These are phyloP conservation scores for Narthecium ossifragum DNA, from an alignment of 106 monocot species.

Conservation along the genomic window DNA sequence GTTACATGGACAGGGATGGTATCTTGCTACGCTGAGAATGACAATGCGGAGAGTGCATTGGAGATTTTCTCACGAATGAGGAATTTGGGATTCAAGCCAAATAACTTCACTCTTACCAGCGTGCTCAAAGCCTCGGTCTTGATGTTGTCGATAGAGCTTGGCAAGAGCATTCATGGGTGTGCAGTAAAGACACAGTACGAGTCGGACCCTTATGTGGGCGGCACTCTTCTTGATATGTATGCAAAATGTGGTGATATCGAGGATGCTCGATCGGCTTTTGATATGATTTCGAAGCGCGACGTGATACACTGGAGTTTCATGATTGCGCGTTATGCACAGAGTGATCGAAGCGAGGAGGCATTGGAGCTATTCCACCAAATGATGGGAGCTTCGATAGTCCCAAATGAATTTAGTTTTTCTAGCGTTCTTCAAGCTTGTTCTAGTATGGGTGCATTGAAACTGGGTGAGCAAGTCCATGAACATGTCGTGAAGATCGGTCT, in stretches of 20 bases:
- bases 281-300: conserved; percentile 39
- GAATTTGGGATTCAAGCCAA: conserved; percentile 41
- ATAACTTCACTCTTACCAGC: conserved; percentile 63
- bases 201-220: conserved; percentile 45
- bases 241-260: conserved; percentile 68
- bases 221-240: conserved; percentile 79
- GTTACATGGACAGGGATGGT: conserved; percentile 79
- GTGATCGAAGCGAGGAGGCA: conserved; percentile 50
- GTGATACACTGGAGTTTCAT: conserved; percentile 73
- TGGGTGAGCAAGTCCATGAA: conserved; percentile 63
- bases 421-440: conserved; percentile 83
- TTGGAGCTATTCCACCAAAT: conserved; percentile 52
- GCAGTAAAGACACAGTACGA: conserved; percentile 45
- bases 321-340: conserved; percentile 73
- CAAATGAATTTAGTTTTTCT: conserved; percentile 72
- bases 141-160: conserved; percentile 32
- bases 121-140: conserved; percentile 53
- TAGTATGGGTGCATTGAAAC: conserved; percentile 21
- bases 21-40: conserved; percentile 73
- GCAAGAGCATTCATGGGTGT: conserved; percentile 54
- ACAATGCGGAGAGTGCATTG: conserved; percentile 29
- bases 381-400: conserved; percentile 33
- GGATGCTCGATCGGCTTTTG: conserved; percentile 52
- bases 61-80: conserved; percentile 42
- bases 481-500: conserved; percentile 51